Evolutionary conservation across 2,329 filamentous ascomycete species (phyloP).

Genomic region (Berkeleyomyces basicola): DNA sequence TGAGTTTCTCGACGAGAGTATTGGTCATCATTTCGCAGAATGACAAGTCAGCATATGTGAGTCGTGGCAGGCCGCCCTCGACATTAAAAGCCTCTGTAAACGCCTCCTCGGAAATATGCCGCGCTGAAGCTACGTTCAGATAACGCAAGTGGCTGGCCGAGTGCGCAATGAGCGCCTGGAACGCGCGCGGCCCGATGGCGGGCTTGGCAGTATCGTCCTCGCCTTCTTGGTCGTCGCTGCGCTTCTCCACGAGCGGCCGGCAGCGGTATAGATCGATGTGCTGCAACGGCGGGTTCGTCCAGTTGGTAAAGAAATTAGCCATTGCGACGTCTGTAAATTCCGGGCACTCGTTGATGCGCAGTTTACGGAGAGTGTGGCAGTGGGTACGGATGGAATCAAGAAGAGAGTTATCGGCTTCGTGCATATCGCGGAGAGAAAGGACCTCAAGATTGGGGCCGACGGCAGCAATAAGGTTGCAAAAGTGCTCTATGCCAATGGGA

Average conservation of each 20-base stretch:
- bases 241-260: conserved; percentile 49
- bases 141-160: conserved; percentile 49
- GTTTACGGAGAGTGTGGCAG: conserved; percentile 53
- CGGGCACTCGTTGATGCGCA: conserved; percentile 67
- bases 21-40: conserved; percentile 57
- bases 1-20: conserved; percentile 45
- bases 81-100: conserved; percentile 58
- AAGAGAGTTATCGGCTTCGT: conserved; percentile 49
- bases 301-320: conserved; percentile 52
- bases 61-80: conserved; percentile 44
- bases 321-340: conserved; percentile 61
- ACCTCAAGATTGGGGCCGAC: conserved; percentile 56
- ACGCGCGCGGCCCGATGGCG: conserved; percentile 60
- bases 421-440: conserved; percentile 57
- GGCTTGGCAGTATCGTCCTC: conserved; percentile 29
- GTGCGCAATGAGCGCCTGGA: conserved; percentile 69
- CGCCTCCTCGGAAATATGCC: conserved; percentile 56
- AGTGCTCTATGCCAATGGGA: conserved; percentile 36
- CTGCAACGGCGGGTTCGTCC: conserved; percentile 55
- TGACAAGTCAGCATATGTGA: conserved; percentile 59
- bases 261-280: conserved; percentile 63
- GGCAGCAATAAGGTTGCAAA: conserved; percentile 42
- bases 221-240: conserved; percentile 19
- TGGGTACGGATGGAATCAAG: conserved; percentile 53
- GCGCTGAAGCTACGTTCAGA: conserved; percentile 68